Evolutionary conservation across 1,139 yeast genomes (phyloP).

Genomic region (Pichia sp.): DNA sequence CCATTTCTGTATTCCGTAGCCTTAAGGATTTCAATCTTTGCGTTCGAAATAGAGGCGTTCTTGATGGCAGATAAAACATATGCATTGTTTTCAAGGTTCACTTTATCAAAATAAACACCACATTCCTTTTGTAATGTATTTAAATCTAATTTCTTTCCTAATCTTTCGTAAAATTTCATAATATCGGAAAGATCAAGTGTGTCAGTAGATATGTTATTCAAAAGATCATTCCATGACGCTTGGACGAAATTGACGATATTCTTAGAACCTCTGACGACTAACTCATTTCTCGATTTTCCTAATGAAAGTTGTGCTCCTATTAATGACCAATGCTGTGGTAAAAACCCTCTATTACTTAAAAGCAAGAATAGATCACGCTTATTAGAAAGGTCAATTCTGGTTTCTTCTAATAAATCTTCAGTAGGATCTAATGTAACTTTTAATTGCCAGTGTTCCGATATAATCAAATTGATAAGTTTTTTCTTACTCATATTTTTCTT

Average conservation of each 20-base stretch:
- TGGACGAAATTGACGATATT: conserved; percentile 31
- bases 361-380: conserved; percentile 49
- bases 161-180: conserved; percentile 17
- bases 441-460: conserved; percentile 18
- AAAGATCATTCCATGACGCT: conserved; percentile 32
- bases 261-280: conserved; percentile 38
- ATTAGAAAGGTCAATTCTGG: conserved; percentile 38
- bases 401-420: conserved; percentile 32
- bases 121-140: conserved; percentile 24
- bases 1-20: conserved; percentile 29
- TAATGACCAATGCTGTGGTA: conserved; percentile 49
- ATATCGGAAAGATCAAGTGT: conserved; percentile 23
- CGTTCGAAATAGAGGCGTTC: conserved; percentile 22
- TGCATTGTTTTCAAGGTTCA: conserved; percentile 19
- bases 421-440: conserved; percentile 18
- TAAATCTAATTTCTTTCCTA: conserved; percentile 24
- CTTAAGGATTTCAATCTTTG: conserved; percentile 28
- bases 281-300: conserved; percentile 36
- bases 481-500: conserved; percentile 27
- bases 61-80: conserved; percentile 30
- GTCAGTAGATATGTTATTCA: conserved; percentile 25
- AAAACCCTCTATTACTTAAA: conserved; percentile 45
- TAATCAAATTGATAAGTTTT: conserved; percentile 14
- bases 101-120: conserved; percentile 32
- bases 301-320: conserved; percentile 55